phyloP scores from a whole-genome alignment of 2,329 filamentous ascomycete genomes.

The Cladosporium sp. region DNA sequence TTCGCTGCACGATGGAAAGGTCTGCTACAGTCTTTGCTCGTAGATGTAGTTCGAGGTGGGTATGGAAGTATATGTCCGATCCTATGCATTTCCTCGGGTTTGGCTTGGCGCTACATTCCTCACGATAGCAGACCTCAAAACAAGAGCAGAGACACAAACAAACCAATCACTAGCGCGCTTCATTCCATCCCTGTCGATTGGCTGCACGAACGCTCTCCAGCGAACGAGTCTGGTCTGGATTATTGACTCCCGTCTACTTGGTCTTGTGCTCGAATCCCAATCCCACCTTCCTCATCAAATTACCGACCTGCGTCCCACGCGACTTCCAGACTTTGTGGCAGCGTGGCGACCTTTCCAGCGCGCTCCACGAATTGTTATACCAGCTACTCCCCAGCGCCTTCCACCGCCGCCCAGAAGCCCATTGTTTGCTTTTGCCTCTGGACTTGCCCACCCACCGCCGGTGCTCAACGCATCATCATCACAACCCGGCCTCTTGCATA shows the following conservation, averaged over 20 bases:
- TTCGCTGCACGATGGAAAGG: not conserved
- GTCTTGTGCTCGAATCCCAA: not conserved
- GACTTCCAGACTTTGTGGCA: not conserved
- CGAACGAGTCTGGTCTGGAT: not conserved
- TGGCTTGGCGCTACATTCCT: conserved; percentile 11
- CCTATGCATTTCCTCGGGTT: not conserved
- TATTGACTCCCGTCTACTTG: not conserved
- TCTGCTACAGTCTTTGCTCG: too few species aligned
- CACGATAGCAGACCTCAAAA: not conserved
- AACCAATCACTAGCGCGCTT: not conserved
- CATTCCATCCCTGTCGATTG: not conserved
- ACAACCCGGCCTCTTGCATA: not conserved
- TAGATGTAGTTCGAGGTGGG: not conserved
- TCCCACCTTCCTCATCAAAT: not conserved
- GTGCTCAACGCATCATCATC: not conserved
- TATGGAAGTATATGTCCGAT: not conserved
- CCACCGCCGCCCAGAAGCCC: not conserved
- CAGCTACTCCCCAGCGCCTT: not conserved
- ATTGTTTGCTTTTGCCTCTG: not conserved
- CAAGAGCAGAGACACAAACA: conserved; percentile 9
- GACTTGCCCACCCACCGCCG: not conserved
- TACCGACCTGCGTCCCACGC: not conserved
- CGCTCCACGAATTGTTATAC: not conserved
- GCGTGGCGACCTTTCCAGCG: not conserved
- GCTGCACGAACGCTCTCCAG: not conserved